A percentile compares a stretch with the other conserved stretches of the same genome.
These are phyloP conservation scores for Mesotaenium endlicherianum DNA, from an alignment of 139 green algal species.

Conservation along the genomic window DNA sequence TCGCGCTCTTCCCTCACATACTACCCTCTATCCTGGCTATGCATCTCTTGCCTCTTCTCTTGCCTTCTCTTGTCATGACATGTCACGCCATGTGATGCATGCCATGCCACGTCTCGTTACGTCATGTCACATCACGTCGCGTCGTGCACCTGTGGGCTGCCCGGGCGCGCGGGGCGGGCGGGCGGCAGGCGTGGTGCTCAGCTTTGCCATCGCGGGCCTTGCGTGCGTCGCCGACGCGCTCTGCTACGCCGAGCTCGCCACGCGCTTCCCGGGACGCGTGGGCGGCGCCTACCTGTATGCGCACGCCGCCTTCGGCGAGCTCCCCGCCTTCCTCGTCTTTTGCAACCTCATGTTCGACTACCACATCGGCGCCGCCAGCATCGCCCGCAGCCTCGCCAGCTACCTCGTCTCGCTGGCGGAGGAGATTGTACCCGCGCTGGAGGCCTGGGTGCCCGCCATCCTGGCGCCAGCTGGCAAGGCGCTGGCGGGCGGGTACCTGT, in stretches of 20 bases:
- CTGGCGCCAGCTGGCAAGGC: background rate
- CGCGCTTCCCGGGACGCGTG: slow-evolving; percentile 23
- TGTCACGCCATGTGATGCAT: no score
- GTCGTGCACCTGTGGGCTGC: no score
- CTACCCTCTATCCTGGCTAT: no score
- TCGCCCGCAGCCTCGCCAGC: slow-evolving; percentile 42
- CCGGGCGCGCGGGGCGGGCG: no score
- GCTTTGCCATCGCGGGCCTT: slow-evolving; percentile 27
- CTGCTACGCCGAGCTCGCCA: slow-evolving; percentile 41
- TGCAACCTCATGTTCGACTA: slow-evolving; percentile 51
- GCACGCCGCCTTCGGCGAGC: slow-evolving; percentile 29
- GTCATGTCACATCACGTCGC: no score
- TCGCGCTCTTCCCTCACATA: no score
- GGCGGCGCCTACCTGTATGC: slow-evolving; percentile 48
- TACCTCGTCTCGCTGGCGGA: slow-evolving; percentile 13
- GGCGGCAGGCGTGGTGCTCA: slow-evolving; percentile 30
- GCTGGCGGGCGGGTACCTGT: slow-evolving; percentile 12
- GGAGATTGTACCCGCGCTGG: background rate
- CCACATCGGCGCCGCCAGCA: slow-evolving; percentile 45
- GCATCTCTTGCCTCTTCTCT: no score
- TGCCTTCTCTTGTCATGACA: no score
- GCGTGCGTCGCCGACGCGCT: slow-evolving; percentile 37
- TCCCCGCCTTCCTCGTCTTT: slow-evolving; percentile 43
- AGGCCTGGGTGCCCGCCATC: background rate
- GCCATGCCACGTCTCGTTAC: no score